phyloP scores from a whole-genome alignment of 306 rosid genomes.

The Lathyrus oleraceus region DNA sequence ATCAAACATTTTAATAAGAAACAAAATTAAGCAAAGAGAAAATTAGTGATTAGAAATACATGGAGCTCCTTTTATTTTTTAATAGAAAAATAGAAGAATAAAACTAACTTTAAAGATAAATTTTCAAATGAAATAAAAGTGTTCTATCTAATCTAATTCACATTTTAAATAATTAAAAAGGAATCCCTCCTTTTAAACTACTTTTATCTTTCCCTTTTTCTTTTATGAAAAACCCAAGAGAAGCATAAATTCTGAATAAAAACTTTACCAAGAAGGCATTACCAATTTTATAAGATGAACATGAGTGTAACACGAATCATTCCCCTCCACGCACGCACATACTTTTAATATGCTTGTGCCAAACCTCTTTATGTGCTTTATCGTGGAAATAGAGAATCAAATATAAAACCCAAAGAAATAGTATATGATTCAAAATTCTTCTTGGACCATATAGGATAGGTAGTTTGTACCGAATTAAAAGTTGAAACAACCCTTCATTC shows the following conservation, averaged over 20 bases:
- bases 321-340: constrained; percentile 13
- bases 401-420: constrained; percentile 27
- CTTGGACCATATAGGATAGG: constrained; percentile 55
- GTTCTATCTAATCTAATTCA: background rate
- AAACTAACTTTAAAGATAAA: background rate
- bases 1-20: background rate
- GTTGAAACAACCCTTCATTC: constrained; percentile 25
- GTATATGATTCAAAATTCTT: constrained; percentile 34
- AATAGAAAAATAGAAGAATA: background rate
- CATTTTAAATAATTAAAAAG: background rate
- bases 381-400: constrained; percentile 46
- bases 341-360: constrained; percentile 53
- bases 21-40: background rate
- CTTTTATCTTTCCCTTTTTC: constrained; percentile 1
- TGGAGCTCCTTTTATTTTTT: background rate
- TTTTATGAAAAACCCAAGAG: constrained; percentile 25
- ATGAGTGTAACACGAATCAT: constrained; percentile 31
- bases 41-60: background rate
- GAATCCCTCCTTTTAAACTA: constrained; percentile 17
- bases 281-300: constrained; percentile 33
- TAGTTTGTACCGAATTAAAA: constrained; percentile 26
- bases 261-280: constrained; percentile 33
- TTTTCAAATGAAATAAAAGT: background rate
- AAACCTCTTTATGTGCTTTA: constrained; percentile 46
- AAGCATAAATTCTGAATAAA: constrained; percentile 35